Evolutionary conservation across 208 protist genomes (phyloP), one percentile per base, ranked within the genome.

Genomic region (Herpetomonas samuelpessoai): DNA sequence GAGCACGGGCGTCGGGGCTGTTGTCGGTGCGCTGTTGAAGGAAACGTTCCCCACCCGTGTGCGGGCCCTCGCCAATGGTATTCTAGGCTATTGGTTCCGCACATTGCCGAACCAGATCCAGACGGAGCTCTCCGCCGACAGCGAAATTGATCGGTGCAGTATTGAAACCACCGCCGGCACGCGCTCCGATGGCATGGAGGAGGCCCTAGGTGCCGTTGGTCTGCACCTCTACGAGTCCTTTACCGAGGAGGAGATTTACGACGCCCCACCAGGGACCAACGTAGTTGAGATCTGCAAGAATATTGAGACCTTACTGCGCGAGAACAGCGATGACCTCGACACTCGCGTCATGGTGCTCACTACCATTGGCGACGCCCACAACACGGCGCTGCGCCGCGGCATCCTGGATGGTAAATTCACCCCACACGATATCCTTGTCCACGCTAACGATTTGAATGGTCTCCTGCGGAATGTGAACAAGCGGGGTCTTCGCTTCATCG

Each of bases 31-130:
- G 12, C 76, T 94, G 28, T 51, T 86, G 44, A 55, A 71, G 38
- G 49, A 61, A 14, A 44, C 30, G 28, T 88, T 83, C 46, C 76
- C 83, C 2, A 10, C 51, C 2, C 57, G 68, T 0, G 70, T 88
- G 6, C 65, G 63, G 22, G 54, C 63, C 30, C 77, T 94, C 12
- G 75, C 88, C 0, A 35, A 75, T 38, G 83, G 79, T 3, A 88
- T 91, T 65, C 50, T 88, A 1, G 57, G 52, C n/a, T 91, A 80
- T 66, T 94, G 88, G 88, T 91, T 91, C 51, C 56, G 58, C 52
- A 66, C 73, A 16, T 62, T 94, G 12, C 83, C 83, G 2, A 26
- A 56, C 16, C 57, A 30, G 10, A 71, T 70, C 25, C 72, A 77
- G 81, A 16, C 68, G 27, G 57, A 68, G 26, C 58, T 94, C 26